phyloP scores from a whole-genome alignment of 805 yeast genomes.

The Candida germanica region DNA sequence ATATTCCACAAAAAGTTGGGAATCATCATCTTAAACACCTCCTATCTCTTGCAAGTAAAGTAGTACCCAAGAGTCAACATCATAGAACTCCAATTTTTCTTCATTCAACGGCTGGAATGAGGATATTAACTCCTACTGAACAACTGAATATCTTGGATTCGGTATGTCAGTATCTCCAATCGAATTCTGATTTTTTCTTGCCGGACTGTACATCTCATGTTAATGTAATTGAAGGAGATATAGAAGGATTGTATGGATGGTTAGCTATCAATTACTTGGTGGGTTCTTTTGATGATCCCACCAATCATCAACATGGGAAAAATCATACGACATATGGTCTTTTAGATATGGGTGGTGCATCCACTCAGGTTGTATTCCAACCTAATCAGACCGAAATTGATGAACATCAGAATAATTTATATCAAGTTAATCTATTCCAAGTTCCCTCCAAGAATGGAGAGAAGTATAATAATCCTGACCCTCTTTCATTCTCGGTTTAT shows the following conservation, averaged over 20 bases:
- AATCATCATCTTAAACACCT: constrained; percentile 48
- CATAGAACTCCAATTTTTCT: constrained; percentile 62
- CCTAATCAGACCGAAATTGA: constrained; percentile 47
- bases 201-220: constrained; percentile 64
- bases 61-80: constrained; percentile 61
- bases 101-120: constrained; percentile 71
- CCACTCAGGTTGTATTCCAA: constrained; percentile 62
- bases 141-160: constrained; percentile 44
- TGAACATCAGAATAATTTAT: constrained; percentile 46
- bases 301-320: constrained; percentile 39
- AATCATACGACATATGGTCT: constrained; percentile 52
- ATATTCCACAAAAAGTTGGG: constrained; percentile 49
- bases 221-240: constrained; percentile 59
- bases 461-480: constrained; percentile 7
- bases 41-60: constrained; percentile 44
- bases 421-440: constrained; percentile 41
- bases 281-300: constrained; percentile 41
- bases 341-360: constrained; percentile 63
- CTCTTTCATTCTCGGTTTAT: constrained; percentile 41
- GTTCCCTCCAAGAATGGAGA: constrained; percentile 2
- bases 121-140: constrained; percentile 52
- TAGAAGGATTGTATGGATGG: constrained; percentile 70
- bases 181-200: constrained; percentile 48
- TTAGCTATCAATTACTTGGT: constrained; percentile 55
- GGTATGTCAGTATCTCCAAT: constrained; percentile 48